These are phyloP conservation scores for Leucocoprinus leucothites DNA, from an alignment of 768 basidiomycete species.

Conservation along the genomic window DNA sequence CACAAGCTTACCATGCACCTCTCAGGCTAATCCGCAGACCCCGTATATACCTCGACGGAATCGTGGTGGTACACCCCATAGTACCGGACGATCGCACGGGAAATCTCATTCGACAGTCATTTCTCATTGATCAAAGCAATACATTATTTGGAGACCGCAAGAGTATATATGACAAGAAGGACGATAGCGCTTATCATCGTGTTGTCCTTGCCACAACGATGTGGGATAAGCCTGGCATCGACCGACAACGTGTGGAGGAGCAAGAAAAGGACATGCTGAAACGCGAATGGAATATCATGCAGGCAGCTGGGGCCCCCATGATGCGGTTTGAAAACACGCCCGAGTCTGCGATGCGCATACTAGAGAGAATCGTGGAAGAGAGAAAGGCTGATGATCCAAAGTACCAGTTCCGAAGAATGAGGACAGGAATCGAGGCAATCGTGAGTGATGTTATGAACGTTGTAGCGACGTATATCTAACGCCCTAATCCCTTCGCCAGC, in stretches of 20 bases:
- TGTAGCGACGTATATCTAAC: no score
- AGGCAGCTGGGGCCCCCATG: background rate
- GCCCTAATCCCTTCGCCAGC: no score
- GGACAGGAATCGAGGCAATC: background rate
- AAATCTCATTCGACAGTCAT: background rate
- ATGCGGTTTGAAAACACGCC: background rate
- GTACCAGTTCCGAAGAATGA: background rate
- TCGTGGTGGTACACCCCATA: background rate
- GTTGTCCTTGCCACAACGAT: slow-evolving; percentile 4
- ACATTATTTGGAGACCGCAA: background rate
- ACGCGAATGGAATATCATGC: slow-evolving; percentile 3
- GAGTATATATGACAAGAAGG: background rate
- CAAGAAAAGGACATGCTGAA: background rate
- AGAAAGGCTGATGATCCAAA: background rate
- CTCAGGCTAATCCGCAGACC: background rate
- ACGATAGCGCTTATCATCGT: background rate
- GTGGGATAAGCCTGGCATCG: slow-evolving; percentile 6
- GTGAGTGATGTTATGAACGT: background rate
- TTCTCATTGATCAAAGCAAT: background rate
- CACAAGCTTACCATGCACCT: no score
- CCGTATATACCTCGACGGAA: background rate
- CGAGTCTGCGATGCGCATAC: background rate
- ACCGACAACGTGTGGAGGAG: background rate
- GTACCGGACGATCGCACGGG: background rate
- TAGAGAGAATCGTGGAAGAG: background rate